A percentile compares a stretch with the other conserved stretches of the same genome.
phyloP scores from a whole-genome alignment of 805 yeast genomes.

The Yamadazyma tumulicola region DNA sequence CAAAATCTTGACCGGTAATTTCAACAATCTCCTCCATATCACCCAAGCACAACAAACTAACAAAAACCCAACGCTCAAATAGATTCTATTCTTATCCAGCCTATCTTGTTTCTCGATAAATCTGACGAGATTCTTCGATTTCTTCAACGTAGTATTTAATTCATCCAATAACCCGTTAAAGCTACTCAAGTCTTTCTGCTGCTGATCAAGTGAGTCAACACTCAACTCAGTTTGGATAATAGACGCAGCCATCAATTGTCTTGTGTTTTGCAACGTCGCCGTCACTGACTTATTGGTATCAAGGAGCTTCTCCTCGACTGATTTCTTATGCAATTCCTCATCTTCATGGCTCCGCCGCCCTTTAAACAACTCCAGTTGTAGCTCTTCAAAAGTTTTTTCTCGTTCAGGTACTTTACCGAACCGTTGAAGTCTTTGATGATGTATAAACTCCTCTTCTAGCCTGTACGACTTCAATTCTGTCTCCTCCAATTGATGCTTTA shows the following conservation, averaged over 20 bases:
- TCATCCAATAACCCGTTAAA: slow-evolving; percentile 40
- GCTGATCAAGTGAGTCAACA: slow-evolving; percentile 45
- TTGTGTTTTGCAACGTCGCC: slow-evolving; percentile 43
- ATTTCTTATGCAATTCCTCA: slow-evolving; percentile 15
- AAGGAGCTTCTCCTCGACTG: slow-evolving; percentile 40
- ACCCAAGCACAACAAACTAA: slow-evolving; percentile 46
- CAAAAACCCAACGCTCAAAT: slow-evolving; percentile 45
- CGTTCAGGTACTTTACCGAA: slow-evolving; percentile 14
- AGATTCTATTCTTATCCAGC: slow-evolving; percentile 46
- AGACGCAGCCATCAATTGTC: slow-evolving; percentile 47
- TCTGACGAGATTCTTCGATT: slow-evolving; percentile 44
- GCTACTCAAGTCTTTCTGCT: slow-evolving; percentile 37
- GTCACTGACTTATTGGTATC: slow-evolving; percentile 47
- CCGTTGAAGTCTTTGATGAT: slow-evolving; percentile 28
- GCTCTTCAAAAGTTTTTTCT: slow-evolving; percentile 9
- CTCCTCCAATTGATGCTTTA: slow-evolving; percentile 24
- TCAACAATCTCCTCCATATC: slow-evolving; percentile 46
- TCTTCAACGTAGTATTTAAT: slow-evolving; percentile 39
- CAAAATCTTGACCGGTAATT: slow-evolving; percentile 40
- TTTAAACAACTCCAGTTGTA: slow-evolving; percentile 20
- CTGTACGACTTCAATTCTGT: slow-evolving; percentile 26
- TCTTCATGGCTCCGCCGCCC: slow-evolving; percentile 15
- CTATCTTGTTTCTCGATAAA: slow-evolving; percentile 52
- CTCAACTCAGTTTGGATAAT: slow-evolving; percentile 51
- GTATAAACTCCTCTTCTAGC: slow-evolving; percentile 24